These are phyloP conservation scores for Nematodospora anomalae DNA, from an alignment of 1,139 yeast genomes.

Conservation along the genomic window DNA sequence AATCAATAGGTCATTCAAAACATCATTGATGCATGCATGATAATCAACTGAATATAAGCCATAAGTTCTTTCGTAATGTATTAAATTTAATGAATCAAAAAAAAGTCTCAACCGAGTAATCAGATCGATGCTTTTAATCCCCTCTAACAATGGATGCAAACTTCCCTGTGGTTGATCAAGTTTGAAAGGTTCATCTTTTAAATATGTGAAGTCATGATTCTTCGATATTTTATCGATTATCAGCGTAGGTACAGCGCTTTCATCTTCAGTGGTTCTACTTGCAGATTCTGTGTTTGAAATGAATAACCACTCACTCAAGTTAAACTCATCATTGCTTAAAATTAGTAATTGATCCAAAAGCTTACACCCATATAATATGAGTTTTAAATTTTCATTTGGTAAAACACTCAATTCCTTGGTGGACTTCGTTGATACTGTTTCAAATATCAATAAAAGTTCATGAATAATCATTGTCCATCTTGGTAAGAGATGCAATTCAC, in stretches of 20 bases:
- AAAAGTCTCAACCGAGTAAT: slow-evolving; percentile 62
- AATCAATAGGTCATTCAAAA: slow-evolving; percentile 44
- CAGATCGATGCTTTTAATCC: slow-evolving; percentile 41
- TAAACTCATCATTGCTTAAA: slow-evolving; percentile 75
- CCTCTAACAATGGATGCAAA: slow-evolving; percentile 47
- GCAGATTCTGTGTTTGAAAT: slow-evolving; percentile 44
- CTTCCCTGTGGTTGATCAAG: slow-evolving; percentile 22
- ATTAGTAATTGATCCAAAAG: slow-evolving; percentile 72
- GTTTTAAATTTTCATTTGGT: slow-evolving; percentile 39
- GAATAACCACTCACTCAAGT: slow-evolving; percentile 82
- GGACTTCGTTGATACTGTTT: slow-evolving; percentile 31
- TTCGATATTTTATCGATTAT: slow-evolving; percentile 51
- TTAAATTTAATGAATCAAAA: slow-evolving; percentile 68
- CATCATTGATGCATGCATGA: slow-evolving; percentile 52
- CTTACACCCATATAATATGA: slow-evolving; percentile 65
- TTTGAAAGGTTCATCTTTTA: slow-evolving; percentile 35
- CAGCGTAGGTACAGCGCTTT: not conserved
- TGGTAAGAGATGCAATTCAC: slow-evolving; percentile 63
- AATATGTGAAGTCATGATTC: slow-evolving; percentile 38
- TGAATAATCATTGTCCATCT: slow-evolving; percentile 72
- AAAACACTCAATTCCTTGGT: slow-evolving; percentile 33
- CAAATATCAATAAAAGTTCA: slow-evolving; percentile 56
- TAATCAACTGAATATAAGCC: slow-evolving; percentile 52
- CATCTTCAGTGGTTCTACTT: not conserved
- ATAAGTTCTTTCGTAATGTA: slow-evolving; percentile 72